Percentiles rank a stretch among this genome's conserved stretches.
Evolutionary conservation across 2,329 filamentous ascomycete species (phyloP).

Genomic region (Fusarium veterinarium): DNA sequence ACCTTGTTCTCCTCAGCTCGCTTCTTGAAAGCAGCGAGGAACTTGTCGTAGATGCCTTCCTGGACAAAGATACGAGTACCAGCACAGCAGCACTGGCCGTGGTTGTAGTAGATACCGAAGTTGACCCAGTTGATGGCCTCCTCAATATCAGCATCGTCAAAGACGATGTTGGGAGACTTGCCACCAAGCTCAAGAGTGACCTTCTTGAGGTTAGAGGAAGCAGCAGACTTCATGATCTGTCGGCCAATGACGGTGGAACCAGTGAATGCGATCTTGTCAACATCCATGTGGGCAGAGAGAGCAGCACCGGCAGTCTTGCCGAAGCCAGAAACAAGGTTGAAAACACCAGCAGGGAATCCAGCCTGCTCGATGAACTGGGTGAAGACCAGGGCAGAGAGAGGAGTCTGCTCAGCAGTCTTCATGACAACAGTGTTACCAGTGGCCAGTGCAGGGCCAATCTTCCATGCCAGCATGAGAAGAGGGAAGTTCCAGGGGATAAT

Average conservation of each 20-base stretch:
- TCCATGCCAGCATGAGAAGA: conserved; percentile 84
- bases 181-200: conserved; percentile 83
- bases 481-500: conserved; percentile 94
- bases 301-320: conserved; percentile 83
- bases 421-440: conserved; percentile 78
- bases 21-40: conserved; percentile 82
- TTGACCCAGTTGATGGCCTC: conserved; percentile 83
- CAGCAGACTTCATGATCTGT: conserved; percentile 83
- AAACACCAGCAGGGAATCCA: conserved; percentile 81
- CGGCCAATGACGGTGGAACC: conserved; percentile 80
- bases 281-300: conserved; percentile 79
- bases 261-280: conserved; percentile 88
- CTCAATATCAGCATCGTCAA: conserved; percentile 81
- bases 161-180: conserved; percentile 85
- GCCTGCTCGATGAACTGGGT: conserved; percentile 77
- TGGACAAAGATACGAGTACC: conserved; percentile 88
- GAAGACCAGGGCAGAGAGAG: conserved; percentile 74
- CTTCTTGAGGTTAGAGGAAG: conserved; percentile 83
- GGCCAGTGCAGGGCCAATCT: conserved; percentile 79
- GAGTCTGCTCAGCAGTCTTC: conserved; percentile 83
- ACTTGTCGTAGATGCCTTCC: conserved; percentile 88
- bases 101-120: conserved; percentile 74
- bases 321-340: conserved; percentile 82
- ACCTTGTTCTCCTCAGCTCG: conserved; percentile 80
- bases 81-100: conserved; percentile 76